These are phyloP conservation scores for Ogataea haglerorum DNA, from an alignment of 805 yeast genomes.

Conservation along the genomic window DNA sequence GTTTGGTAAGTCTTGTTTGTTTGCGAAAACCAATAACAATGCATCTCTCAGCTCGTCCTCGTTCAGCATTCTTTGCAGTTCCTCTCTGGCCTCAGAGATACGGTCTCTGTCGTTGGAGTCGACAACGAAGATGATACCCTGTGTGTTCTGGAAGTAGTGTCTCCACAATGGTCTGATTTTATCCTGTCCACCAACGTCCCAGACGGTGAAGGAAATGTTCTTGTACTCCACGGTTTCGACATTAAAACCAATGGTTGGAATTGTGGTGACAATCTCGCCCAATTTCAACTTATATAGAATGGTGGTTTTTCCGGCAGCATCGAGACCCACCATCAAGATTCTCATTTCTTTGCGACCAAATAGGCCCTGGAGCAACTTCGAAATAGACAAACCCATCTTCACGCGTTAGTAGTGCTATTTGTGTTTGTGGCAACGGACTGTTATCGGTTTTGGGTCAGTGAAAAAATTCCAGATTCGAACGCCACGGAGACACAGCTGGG, in stretches of 20 bases:
- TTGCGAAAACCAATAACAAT: slow-evolving; percentile 90
- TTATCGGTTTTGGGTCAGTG: slow-evolving; percentile 1
- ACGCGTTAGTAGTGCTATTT: slow-evolving; percentile 7
- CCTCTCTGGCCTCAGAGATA: slow-evolving; percentile 96
- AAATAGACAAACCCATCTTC: slow-evolving; percentile 90
- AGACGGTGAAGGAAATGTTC: slow-evolving; percentile 93
- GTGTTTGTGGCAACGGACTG: slow-evolving; percentile 2
- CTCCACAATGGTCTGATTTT: slow-evolving; percentile 98
- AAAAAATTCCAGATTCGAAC: slow-evolving; percentile 1
- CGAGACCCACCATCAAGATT: slow-evolving; percentile 96
- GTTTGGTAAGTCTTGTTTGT: slow-evolving; percentile 98
- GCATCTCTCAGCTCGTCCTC: slow-evolving; percentile 98
- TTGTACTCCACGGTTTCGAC: slow-evolving; percentile 97
- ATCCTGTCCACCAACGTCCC: slow-evolving; percentile 99
- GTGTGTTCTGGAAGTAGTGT: slow-evolving; percentile 98
- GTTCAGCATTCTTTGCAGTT: slow-evolving; percentile 95
- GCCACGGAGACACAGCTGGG: slow-evolving; percentile 2
- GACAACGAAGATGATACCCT: slow-evolving; percentile 96
- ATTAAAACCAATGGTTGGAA: slow-evolving; percentile 96
- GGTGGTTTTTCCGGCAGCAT: slow-evolving; percentile 98
- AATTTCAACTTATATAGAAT: slow-evolving; percentile 90
- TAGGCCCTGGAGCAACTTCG: slow-evolving; percentile 90
- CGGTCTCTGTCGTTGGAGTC: slow-evolving; percentile 98
- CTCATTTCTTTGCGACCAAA: slow-evolving; percentile 98
- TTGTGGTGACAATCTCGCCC: slow-evolving; percentile 94